Conservation (phyloP, 176 grass and related monocot genomes). For the Rhynchospora pubera region DNA sequence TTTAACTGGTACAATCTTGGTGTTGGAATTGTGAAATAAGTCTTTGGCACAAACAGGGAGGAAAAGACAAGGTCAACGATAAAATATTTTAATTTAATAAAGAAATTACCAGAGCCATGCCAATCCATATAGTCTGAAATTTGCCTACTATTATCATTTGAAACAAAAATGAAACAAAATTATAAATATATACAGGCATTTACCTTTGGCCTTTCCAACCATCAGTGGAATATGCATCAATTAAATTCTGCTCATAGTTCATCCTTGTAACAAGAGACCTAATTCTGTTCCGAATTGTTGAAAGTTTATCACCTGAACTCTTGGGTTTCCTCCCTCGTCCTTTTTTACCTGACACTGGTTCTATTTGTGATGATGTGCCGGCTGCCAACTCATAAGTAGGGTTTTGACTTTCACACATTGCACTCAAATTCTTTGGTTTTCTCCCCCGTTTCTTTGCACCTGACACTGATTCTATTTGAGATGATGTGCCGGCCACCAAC, state of each 20-base stretch:
- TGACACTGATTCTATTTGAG: constrained; percentile 11
- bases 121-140: background rate
- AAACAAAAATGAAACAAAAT: constrained; percentile 19
- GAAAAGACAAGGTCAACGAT: background rate
- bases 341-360: constrained; percentile 20
- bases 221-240: constrained; percentile 84
- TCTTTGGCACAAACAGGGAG: background rate
- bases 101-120: background rate
- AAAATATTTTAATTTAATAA: background rate
- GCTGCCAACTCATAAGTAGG: constrained; percentile 21
- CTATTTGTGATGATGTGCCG: constrained; percentile 14
- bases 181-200: background rate
- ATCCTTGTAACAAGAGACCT: constrained; percentile 79
- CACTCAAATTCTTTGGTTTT: constrained; percentile 25
- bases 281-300: constrained; percentile 49
- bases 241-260: constrained; percentile 87
- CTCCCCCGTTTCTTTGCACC: constrained; percentile 31
- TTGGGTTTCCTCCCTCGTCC: constrained; percentile 33
- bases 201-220: constrained; percentile 99
- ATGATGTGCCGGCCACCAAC: constrained; percentile 14
- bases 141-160: background rate
- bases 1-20: too few relatives aligned
- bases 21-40: background rate
- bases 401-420: constrained; percentile 20
- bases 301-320: constrained; percentile 44